Evolutionary conservation across 352 stramenopile species (phyloP).

Genomic region (Globisporangium canariense): DNA sequence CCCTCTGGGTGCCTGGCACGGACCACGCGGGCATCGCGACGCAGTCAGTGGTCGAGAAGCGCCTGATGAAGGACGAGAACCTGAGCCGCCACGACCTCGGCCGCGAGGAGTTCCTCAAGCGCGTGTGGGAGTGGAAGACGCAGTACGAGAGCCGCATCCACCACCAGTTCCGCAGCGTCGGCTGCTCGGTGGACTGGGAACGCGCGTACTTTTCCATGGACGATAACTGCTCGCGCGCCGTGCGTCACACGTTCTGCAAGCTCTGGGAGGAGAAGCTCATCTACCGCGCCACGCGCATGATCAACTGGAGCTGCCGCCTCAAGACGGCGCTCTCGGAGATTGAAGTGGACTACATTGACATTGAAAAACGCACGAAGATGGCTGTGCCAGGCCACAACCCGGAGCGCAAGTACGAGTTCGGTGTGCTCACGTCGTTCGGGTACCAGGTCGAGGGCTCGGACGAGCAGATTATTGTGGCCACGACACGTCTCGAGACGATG

Average conservation of each 20-base stretch:
- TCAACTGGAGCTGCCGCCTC: conserved; percentile 99
- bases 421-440: conserved; percentile 96
- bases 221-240: conserved; percentile 95
- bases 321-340: conserved; percentile 96
- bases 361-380: conserved; percentile 95
- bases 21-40: conserved; percentile 99
- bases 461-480: conserved; percentile 79
- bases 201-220: conserved; percentile 99
- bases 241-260: conserved; percentile 97
- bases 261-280: conserved; percentile 93
- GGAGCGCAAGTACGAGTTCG: conserved; percentile 98
- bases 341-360: conserved; percentile 99
- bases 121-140: conserved; percentile 97
- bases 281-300: conserved; percentile 97
- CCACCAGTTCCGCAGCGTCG: conserved; percentile 89
- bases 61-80: conserved; percentile 79
- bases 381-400: conserved; percentile 95
- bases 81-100: conserved; percentile 87
- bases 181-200: conserved; percentile 96
- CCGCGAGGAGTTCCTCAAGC: conserved; percentile 92
- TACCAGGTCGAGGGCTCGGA: conserved; percentile 93
- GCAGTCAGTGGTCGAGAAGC: conserved; percentile 91
- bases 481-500: conserved; percentile 99
- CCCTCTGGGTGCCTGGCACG: conserved; percentile 96
- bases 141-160: conserved; percentile 86